Evolutionary conservation across 1,284 basidiomycete genomes (phyloP), one percentile per base, ranked within the genome.

Genomic region (Cutaneotrichosporon sp.): DNA sequence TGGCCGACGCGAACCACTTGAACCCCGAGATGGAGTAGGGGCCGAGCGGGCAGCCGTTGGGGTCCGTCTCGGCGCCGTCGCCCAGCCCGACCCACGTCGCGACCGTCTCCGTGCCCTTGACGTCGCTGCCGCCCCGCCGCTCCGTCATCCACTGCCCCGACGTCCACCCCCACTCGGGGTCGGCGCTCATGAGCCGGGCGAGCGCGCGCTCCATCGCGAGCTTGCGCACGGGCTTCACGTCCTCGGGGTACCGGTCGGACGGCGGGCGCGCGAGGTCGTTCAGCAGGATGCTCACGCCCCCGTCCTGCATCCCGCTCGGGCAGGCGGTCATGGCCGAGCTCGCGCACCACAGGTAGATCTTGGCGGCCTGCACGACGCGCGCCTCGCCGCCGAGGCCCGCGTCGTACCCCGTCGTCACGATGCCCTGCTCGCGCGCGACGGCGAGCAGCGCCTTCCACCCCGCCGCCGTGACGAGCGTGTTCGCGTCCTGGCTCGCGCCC

Each of bases 121-220:
- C 85, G 68, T 91, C 90, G 1, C 87, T 89, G 1, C 90, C 90
- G 47, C 89, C 90, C 7, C 87, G 84, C 24, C 87, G 84, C 85
- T 90, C 89, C 2, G 89, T 90, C 89, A 90, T 90, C 89, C 89
- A 91, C 78, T 91, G 89, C 0, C 90, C 90, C 10, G 89, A 85
- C 0, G 87, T 89, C 71, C 87, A 91, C 0, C 88, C 87, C 27
- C 77, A 64, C 0, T 78, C 69, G 1, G 88, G 85, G 72, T 91
- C 84, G 1, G 42, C 36, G 16, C 58, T 58, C 13, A 64, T 47
- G 14, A 67, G 60, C 14, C 58, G 63, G 5, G 27, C 27, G 4
- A 65, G 49, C 7, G 60, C 63, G n/a, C 47, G 16, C 33, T 52
- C 31, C 10, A 64, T 50, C 31, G 59, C 63, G 14, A n/a, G 8